Base-by-base conservation (phyloP, 208 protist species). In the Wallacemonas rigidus region DNA sequence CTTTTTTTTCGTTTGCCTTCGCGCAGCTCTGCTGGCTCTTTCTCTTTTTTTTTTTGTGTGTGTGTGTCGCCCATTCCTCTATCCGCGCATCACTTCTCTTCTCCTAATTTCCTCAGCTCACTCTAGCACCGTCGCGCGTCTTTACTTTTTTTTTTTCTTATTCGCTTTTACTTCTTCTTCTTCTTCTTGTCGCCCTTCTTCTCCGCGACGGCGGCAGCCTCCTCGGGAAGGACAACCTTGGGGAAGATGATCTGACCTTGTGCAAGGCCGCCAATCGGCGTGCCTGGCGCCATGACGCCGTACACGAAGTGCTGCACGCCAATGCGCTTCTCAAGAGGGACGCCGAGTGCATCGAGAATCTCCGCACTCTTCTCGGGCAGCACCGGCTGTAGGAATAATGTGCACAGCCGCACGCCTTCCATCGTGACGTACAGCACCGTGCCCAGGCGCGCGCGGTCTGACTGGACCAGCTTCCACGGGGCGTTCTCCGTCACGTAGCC, bases 381-480 rank as follows among this genome's bases (percentile, higher is more conserved):
- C 44, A 98, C 83, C 5, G 95, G 93, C 70, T 85, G 80, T 45
- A 98, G 79, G 8, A 98, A 75, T 53, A 92, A 82, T 14, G 80
- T 79, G 35, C 86, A 85, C 4, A 98, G 65, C 38, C 97, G 90
- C n/a, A 95, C 73, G 7, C 86, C 91, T 79, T 98, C 97, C 73
- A 96, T 91, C 41, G 78, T 87, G 26, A 96, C 68, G 77, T 97
- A 98, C 17, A 98, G 80, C 53, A 98, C 91, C 15, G 92, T 97
- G 35, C 82, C 74, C 12, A 97, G 81, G 11, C 93, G 82, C 26
- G 69, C 76, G 5, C 74, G 80, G 60, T 98, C 92, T 2, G 77
- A 76, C 74, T 95, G 97, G 40, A 95, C 90, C 35, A 97, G 74
- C 75, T 95, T 96, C 95, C 97, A 98, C 60, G 97, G 95, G 60